Evolutionary conservation across 805 yeast genomes (phyloP).

Genomic region (Candida koratica): DNA sequence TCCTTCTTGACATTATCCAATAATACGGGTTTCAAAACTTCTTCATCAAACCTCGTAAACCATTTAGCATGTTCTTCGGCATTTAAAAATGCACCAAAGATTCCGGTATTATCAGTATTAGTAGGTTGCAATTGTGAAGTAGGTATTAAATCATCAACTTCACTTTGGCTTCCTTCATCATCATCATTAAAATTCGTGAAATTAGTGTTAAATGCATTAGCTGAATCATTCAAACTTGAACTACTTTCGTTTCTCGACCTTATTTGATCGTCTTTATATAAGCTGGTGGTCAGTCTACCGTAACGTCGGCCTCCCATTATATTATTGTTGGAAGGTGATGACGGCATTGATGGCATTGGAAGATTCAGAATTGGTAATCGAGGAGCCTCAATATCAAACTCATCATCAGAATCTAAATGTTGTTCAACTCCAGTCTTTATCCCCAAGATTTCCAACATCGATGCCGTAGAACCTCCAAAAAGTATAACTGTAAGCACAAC

Average conservation of each 20-base stretch:
- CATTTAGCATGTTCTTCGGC: conserved; percentile 79
- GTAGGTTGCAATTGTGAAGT: not conserved
- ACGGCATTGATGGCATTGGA: conserved; percentile 1
- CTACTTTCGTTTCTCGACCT: conserved; percentile 31
- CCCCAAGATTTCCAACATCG: conserved; percentile 92
- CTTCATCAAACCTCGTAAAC: conserved; percentile 92
- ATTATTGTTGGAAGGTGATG: conserved; percentile 1
- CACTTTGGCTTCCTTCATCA: conserved; percentile 19
- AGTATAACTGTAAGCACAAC: conserved; percentile 94
- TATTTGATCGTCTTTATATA: conserved; percentile 19
- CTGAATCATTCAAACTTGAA: conserved; percentile 22
- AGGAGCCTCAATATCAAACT: conserved; percentile 86
- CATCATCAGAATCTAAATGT: conserved; percentile 75
- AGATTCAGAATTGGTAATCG: conserved; percentile 25
- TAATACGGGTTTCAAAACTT: conserved; percentile 86
- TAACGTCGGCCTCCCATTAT: conserved; percentile 19
- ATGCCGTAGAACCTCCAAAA: conserved; percentile 98
- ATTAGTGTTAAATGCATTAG: conserved; percentile 18
- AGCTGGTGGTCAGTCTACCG: conserved; percentile 7
- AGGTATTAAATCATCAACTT: conserved; percentile 35
- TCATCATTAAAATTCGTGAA: conserved; percentile 20
- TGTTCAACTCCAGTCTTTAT: conserved; percentile 89
- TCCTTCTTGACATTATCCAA: conserved; percentile 49
- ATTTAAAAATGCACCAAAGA: conserved; percentile 39
- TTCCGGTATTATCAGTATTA: conserved; percentile 24